Evolutionary conservation across 2,329 filamentous ascomycete genomes (phyloP), one percentile per base, ranked within the genome.

Genomic region (Trichoderma arundinaceum): DNA sequence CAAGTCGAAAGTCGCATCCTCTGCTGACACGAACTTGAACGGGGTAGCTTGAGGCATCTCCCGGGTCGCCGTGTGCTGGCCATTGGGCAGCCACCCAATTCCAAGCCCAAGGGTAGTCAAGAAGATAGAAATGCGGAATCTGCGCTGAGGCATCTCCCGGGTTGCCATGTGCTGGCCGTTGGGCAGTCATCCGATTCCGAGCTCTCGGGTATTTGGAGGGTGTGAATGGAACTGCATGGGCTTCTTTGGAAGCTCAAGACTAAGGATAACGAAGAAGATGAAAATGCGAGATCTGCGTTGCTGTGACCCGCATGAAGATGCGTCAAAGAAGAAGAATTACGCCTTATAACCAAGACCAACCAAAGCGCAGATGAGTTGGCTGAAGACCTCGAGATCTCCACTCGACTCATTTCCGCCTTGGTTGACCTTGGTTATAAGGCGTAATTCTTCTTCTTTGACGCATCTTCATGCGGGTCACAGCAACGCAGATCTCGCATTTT

Each of bases 301-400:
- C 0, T 86, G 79, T 2, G 88, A 86, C 1, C 91, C 90, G 68
- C 85, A 87, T 0, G 84, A 85, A 82, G 89, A 92, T 0, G 90
- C 85, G 69, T 93, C 90, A 19, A 91, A 79, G 0, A 89, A 80
- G 64, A 88, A 86, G 43, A 91, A 83, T 46, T 90, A 85, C 0
- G 87, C 80, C 72, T 96, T 92, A 69, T 95, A 96, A 0, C 91
- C 92, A 68, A 95, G 81, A 0, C 89, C 90, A 0, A 94, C 88
- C 0, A 95, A 77, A 0, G 88, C 83, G 68, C 89, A 91, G 9
- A 95, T 81, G 0, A 95, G 79, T 70, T 94, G 91, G 1, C 88
- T 88, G 59, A 94, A 88, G 9, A 35, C 9, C 9, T 35, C 33
- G 33, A 35, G 9, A 35, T 35, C 9, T 88, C 94, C 59, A 88